A percentile compares a stretch with the other conserved stretches of the same genome.
phyloP scores from a whole-genome alignment of 768 basidiomycete genomes.

The Hortiboletus flavorubellus region DNA sequence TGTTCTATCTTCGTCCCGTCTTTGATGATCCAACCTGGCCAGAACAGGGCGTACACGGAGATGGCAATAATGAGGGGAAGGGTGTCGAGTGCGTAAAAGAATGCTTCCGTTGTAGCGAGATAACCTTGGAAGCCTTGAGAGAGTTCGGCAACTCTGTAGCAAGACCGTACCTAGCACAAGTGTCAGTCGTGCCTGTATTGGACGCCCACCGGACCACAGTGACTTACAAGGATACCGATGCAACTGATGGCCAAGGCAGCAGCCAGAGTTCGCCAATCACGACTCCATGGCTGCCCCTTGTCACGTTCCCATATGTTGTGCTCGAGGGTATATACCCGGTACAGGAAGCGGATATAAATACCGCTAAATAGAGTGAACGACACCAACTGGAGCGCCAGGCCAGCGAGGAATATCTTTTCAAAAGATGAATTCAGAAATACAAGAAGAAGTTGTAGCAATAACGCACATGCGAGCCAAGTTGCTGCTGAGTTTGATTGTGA shows the following conservation, averaged over 20 bases:
- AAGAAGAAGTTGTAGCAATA: neutral
- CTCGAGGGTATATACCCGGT: conserved; percentile 40
- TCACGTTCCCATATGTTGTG: conserved; percentile 38
- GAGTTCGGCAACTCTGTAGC: conserved; percentile 58
- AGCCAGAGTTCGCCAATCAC: conserved; percentile 59
- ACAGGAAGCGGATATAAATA: conserved; percentile 47
- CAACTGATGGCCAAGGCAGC: conserved; percentile 51
- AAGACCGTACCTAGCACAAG: conserved; percentile 52
- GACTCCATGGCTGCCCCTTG: conserved; percentile 41
- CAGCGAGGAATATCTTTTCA: conserved; percentile 53
- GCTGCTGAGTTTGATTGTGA: conserved; percentile 8
- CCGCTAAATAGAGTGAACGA: conserved; percentile 50
- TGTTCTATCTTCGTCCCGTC: neutral
- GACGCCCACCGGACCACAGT: neutral
- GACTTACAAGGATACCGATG: conserved; percentile 57
- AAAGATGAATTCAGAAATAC: conserved; percentile 36
- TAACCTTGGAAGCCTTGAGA: conserved; percentile 58
- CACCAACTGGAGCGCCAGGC: conserved; percentile 51
- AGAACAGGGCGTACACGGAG: conserved; percentile 52
- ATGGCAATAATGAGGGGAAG: conserved; percentile 64
- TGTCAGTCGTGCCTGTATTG: neutral
- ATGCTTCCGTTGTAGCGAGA: conserved; percentile 54
- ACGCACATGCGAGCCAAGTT: conserved; percentile 38
- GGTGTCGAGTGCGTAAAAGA: conserved; percentile 67
- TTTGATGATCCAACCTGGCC: conserved; percentile 58